phyloP scores from a whole-genome alignment of 441 rosid species.

The Erodium moschatum region DNA sequence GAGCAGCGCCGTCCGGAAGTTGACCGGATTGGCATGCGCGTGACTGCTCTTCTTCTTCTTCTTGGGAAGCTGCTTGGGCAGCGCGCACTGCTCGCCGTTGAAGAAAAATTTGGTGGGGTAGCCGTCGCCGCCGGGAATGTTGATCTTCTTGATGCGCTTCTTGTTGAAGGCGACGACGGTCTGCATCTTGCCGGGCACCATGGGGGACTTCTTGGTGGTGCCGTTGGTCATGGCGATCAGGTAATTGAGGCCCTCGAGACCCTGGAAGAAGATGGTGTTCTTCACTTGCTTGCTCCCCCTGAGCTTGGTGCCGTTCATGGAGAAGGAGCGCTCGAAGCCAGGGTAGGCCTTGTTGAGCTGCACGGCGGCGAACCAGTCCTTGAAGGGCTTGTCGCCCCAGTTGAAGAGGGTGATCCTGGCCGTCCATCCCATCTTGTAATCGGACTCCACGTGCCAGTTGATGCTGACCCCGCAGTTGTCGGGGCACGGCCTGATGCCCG shows the following conservation, averaged over 20 bases:
- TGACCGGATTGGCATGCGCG: not conserved
- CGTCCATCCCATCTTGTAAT: slow-evolving; percentile 42
- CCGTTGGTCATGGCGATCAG: slow-evolving; percentile 32
- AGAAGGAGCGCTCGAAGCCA: slow-evolving; percentile 38
- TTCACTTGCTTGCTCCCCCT: slow-evolving; percentile 10
- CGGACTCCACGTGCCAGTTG: slow-evolving; percentile 45
- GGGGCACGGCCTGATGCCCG: slow-evolving; percentile 45
- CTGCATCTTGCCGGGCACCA: slow-evolving; percentile 42
- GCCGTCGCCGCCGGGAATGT: slow-evolving; percentile 35
- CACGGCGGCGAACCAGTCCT: slow-evolving; percentile 38
- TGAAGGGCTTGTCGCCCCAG: slow-evolving; percentile 41
- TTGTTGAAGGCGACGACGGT: slow-evolving; percentile 41
- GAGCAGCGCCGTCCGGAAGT: not conserved
- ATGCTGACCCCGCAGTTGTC: slow-evolving; percentile 50
- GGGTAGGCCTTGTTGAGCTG: slow-evolving; percentile 33
- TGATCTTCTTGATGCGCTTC: slow-evolving; percentile 33
- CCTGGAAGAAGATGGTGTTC: slow-evolving; percentile 43
- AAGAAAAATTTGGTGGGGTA: slow-evolving; percentile 42
- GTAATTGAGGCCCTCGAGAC: slow-evolving; percentile 29
- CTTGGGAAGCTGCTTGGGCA: slow-evolving; percentile 24
- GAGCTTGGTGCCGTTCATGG: slow-evolving; percentile 40
- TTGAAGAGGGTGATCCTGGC: slow-evolving; percentile 45
- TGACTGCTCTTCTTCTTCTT: not conserved
- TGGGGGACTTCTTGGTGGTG: slow-evolving; percentile 32
- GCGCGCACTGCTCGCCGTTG: slow-evolving; percentile 46